Conservation (phyloP, 192 early-diverging fungal species). For the Kickxella alabastrina region DNA sequence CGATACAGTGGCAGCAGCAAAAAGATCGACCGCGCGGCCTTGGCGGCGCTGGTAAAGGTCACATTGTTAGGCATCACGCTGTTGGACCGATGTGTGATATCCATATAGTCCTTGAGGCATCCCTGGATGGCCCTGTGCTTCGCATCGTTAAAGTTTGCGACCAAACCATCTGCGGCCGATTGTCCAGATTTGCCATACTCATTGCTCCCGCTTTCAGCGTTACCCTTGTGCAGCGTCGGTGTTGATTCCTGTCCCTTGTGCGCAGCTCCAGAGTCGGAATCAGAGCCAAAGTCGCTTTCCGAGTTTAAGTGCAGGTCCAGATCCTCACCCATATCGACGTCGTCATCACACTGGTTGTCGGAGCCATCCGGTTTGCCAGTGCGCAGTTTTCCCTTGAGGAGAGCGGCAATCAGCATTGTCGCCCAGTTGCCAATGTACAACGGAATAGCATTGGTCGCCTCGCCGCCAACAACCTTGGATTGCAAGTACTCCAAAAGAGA, state of each 20-base stretch:
- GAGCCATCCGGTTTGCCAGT: background rate
- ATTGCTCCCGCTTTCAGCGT: too few species aligned
- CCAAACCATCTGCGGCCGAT: background rate
- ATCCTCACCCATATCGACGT: background rate
- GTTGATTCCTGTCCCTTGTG: too few species aligned
- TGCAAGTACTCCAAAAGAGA: conserved; percentile 34
- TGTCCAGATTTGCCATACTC: too few species aligned
- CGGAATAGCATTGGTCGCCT: conserved; percentile 31
- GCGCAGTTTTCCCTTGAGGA: conserved; percentile 18
- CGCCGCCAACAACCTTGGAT: conserved; percentile 19
- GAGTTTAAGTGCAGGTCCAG: background rate
- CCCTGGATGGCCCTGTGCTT: conserved; percentile 32
- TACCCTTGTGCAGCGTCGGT: too few species aligned
- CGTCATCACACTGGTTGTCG: background rate
- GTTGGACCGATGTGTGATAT: conserved; percentile 38
- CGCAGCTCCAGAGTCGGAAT: background rate
- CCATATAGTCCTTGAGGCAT: conserved; percentile 35
- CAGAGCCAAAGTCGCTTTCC: background rate
- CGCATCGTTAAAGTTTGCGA: background rate
- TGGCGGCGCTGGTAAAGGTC: conserved; percentile 16
- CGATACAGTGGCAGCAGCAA: conserved; percentile 58
- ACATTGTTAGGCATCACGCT: conserved; percentile 17
- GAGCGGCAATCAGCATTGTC: conserved; percentile 22
- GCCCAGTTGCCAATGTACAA: conserved; percentile 42
- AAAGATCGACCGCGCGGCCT: conserved; percentile 46